Evolutionary conservation across 169 alveolate species (phyloP).

Genomic region (Amoebophrya sp.): DNA sequence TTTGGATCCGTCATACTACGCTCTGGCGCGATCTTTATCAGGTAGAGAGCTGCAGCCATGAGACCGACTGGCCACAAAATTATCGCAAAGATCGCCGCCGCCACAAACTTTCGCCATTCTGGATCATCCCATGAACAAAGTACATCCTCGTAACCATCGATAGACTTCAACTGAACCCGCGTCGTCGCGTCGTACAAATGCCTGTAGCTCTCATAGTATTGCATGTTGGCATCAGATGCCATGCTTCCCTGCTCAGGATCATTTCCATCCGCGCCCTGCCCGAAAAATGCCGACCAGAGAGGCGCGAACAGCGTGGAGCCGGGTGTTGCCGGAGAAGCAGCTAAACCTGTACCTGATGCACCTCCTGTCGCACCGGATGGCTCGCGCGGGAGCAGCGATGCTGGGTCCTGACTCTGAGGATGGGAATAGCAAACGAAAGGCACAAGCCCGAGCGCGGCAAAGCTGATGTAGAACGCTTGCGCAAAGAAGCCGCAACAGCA

Average conservation of each 20-base stretch:
- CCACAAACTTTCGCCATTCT: neutral
- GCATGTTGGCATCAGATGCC: too few species aligned
- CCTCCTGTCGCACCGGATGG: too few species aligned
- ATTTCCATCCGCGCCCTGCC: too few species aligned
- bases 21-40: neutral
- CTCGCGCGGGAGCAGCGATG: too few species aligned
- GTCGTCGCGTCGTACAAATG: too few species aligned
- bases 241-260: too few species aligned
- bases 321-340: too few species aligned
- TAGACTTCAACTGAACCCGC: neutral
- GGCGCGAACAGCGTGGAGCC: too few species aligned
- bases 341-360: too few species aligned
- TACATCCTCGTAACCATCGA: neutral
- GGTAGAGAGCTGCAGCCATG: neutral
- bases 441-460: neutral
- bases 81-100: neutral
- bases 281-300: too few species aligned
- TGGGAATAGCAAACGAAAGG: neutral
- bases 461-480: slow-evolving; percentile 1
- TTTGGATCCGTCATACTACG: neutral
- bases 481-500: slow-evolving; percentile 20
- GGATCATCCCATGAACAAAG: neutral
- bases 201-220: too few species aligned
- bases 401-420: neutral
- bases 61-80: neutral